Percentiles rank a stretch among this genome's conserved stretches.
Evolutionary conservation across 805 yeast species (phyloP).

Genomic region (Saturnispora ahearnii): DNA sequence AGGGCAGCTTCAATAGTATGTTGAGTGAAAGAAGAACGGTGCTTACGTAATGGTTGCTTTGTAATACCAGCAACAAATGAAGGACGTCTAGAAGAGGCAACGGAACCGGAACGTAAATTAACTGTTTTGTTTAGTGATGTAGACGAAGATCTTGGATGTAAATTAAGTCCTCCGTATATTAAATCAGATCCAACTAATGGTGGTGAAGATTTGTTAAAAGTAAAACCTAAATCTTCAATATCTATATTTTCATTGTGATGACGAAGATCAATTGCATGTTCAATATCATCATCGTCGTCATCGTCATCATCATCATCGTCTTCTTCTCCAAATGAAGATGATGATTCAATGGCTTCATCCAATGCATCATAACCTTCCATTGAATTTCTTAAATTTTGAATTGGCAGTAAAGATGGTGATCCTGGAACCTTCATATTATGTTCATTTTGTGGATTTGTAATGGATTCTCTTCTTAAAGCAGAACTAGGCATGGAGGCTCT

Average conservation of each 20-base stretch:
- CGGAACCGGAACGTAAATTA: slow-evolving; percentile 18
- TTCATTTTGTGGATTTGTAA: slow-evolving; percentile 37
- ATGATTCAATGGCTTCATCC: slow-evolving; percentile 33
- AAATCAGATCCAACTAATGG: not conserved
- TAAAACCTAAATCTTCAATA: slow-evolving; percentile 6
- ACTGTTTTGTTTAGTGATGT: slow-evolving; percentile 6
- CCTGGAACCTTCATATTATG: slow-evolving; percentile 40
- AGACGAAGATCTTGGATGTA: slow-evolving; percentile 7
- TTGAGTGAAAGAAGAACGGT: slow-evolving; percentile 26
- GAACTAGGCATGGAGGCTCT: not conserved
- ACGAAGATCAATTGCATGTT: not conserved
- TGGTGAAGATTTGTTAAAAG: slow-evolving; percentile 8
- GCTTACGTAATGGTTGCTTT: slow-evolving; percentile 23
- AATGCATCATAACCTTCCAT: slow-evolving; percentile 24
- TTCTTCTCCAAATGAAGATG: slow-evolving; percentile 31
- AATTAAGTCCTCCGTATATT: not conserved
- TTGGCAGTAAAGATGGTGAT: slow-evolving; percentile 27
- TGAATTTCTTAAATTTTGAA: slow-evolving; percentile 25
- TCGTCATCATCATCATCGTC: slow-evolving; percentile 9
- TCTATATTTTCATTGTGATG: slow-evolving; percentile 11
- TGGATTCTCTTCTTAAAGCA: slow-evolving; percentile 39
- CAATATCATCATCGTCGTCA: slow-evolving; percentile 4
- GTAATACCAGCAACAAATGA: slow-evolving; percentile 27
- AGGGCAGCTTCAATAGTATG: slow-evolving; percentile 25
- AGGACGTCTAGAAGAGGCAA: slow-evolving; percentile 22